Conservation (phyloP, 345 rosid species). For the Linum usitatissimum region DNA sequence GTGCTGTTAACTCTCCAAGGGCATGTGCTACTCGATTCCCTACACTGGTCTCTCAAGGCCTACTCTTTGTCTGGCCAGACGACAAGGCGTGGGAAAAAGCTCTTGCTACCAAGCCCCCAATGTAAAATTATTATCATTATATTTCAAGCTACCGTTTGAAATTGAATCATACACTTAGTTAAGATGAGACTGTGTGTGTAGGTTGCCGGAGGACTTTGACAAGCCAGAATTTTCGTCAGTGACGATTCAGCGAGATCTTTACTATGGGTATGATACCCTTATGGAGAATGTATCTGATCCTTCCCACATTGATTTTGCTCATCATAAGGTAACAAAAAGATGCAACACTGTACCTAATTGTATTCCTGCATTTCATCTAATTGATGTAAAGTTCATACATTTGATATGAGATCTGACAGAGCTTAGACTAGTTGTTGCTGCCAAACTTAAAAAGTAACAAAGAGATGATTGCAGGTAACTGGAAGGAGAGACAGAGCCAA, state of each 20-base stretch:
- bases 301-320: conserved; percentile 91
- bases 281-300: conserved; percentile 99
- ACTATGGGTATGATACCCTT: conserved; percentile 86
- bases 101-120: conserved; percentile 54
- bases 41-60: conserved; percentile 81
- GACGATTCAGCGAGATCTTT: conserved; percentile 84
- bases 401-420: not conserved
- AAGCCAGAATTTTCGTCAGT: conserved; percentile 81
- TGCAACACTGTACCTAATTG: no score
- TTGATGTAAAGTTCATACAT: no score
- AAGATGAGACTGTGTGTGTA: conserved; percentile 10
- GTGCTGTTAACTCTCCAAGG: conserved; percentile 66
- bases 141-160: not conserved
- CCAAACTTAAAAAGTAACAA: not conserved
- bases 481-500: conserved; percentile 99
- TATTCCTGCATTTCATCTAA: no score
- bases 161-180: not conserved
- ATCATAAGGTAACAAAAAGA: conserved; percentile 60
- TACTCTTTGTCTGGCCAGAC: conserved; percentile 98
- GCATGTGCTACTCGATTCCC: conserved; percentile 79
- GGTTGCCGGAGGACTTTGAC: conserved; percentile 87
- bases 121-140: conserved; percentile 20
- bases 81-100: conserved; percentile 86
- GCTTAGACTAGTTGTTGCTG: not conserved
- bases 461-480: conserved; percentile 41